Conservation (phyloP, 2,329 filamentous ascomycete genomes). For the Penicillium italicum region DNA sequence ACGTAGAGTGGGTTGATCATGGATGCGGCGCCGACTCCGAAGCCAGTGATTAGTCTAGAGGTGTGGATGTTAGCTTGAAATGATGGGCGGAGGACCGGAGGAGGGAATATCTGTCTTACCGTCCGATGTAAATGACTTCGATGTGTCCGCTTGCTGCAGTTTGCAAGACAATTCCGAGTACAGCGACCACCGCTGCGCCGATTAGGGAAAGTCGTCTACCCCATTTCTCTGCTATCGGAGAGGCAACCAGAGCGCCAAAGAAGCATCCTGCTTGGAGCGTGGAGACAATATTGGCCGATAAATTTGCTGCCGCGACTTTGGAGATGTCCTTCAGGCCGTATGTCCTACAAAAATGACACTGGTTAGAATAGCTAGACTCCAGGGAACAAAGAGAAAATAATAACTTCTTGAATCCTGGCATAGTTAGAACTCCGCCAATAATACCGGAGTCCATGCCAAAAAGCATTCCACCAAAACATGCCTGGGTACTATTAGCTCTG, state of each 20-base stretch:
- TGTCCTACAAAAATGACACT: constrained; percentile 39
- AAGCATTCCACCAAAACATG: constrained; percentile 67
- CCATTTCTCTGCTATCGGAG: constrained; percentile 40
- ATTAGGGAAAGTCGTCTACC: constrained; percentile 58
- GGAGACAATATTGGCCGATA: constrained; percentile 67
- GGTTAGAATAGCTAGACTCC: constrained; percentile 14
- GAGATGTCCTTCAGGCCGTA: constrained; percentile 49
- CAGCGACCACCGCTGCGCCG: constrained; percentile 54
- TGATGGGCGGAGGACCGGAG: neutral
- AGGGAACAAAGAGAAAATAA: constrained; percentile 12
- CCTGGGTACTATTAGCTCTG: constrained; percentile 25
- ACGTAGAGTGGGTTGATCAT: constrained; percentile 61
- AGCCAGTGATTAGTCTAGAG: constrained; percentile 48
- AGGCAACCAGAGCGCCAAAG: constrained; percentile 56
- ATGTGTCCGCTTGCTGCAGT: constrained; percentile 59
- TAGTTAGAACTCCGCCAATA: constrained; percentile 63
- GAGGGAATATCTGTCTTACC: constrained; percentile 42
- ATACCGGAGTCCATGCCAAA: constrained; percentile 66
- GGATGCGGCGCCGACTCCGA: constrained; percentile 50
- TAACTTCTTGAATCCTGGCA: constrained; percentile 56
- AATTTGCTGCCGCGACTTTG: constrained; percentile 47
- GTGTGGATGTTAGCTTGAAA: constrained; percentile 10
- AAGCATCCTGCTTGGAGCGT: constrained; percentile 68
- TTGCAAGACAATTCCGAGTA: constrained; percentile 63
- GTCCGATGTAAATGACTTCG: constrained; percentile 62